Base-by-base conservation (phyloP, 1,284 basidiomycete species). In the Porogramme epimiltina region DNA sequence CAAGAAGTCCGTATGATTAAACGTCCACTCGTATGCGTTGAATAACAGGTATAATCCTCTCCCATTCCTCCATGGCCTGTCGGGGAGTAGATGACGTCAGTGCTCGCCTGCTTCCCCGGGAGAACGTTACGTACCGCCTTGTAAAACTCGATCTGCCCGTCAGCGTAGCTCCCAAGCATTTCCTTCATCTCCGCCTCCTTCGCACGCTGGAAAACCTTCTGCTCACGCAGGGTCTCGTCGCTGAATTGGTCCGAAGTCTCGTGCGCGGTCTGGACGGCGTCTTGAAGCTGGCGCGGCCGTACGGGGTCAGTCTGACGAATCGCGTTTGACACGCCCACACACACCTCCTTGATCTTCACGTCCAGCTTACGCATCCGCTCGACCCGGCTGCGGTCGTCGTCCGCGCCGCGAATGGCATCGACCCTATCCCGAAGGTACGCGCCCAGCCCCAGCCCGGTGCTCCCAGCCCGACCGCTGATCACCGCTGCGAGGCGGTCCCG, bases 141-240 rank as follows among this genome's bases (percentile, higher is more conserved):
- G 67, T 96, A 93, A 72, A 97, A 93, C 66, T 94, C 92, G 57
- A 98, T 93, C 70, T 99, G 90, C 2, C 95, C 95, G 59, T 98
- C 91, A 9, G 93, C 93, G 56, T 97, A 84, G 51, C 88, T 87
- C 5, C 83, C 83, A 10, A 99, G 70, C 78, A 98, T 85, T 65
- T 95, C 93, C 73, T 96, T 97, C 91, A 98, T 91, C 75, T 99
- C 96, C 42, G 87, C 81, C 65, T 93, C 87, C 70, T 98, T 98
- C 5, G 89, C 85, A 54, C 86, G 79, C 65, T 96, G 92, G 73
- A 98, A 99, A 50, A 94, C 79, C 18, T 80, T 74, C 70, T 98
- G 93, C 71, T 99, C 96, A 47, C 88, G 81, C 26, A 97, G 73
- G 11, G 95, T 95, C 71, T 97, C 93, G 52, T 95, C 89, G 59